A percentile compares a stretch with the other conserved stretches of the same genome.
phyloP scores from a whole-genome alignment of 2,329 filamentous ascomycete species.

The Cadophora luteo-olivacea region DNA sequence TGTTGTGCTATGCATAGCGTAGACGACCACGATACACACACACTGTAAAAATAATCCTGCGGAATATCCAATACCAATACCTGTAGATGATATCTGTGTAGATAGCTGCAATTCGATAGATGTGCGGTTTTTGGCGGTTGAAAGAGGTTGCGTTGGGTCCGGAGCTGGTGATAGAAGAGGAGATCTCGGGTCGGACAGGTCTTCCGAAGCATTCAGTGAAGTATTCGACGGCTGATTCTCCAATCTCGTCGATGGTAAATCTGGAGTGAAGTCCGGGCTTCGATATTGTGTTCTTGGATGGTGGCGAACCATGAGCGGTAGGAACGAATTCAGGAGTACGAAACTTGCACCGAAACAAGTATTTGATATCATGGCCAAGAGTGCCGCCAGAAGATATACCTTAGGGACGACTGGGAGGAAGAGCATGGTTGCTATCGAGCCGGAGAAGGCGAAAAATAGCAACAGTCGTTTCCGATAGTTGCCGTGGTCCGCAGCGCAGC shows the following conservation, averaged over 20 bases:
- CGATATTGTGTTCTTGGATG: slow-evolving; percentile 58
- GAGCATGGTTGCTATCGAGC: slow-evolving; percentile 83
- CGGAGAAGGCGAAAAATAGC: slow-evolving; percentile 82
- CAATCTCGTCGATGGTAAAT: slow-evolving; percentile 34
- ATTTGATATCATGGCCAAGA: slow-evolving; percentile 90
- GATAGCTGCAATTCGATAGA: slow-evolving; percentile 78
- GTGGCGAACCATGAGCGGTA: slow-evolving; percentile 88
- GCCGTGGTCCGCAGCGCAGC: slow-evolving; percentile 93
- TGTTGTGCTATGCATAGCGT: slow-evolving; percentile 75
- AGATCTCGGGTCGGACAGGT: slow-evolving; percentile 51
- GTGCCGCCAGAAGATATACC: slow-evolving; percentile 79
- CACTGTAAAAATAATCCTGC: slow-evolving; percentile 87
- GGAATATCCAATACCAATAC: slow-evolving; percentile 92
- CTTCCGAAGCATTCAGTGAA: slow-evolving; percentile 32
- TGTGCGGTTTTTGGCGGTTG: slow-evolving; percentile 58
- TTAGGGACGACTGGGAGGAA: slow-evolving; percentile 80
- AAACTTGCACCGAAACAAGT: slow-evolving; percentile 95
- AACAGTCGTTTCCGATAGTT: slow-evolving; percentile 89
- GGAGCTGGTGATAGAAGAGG: slow-evolving; percentile 50
- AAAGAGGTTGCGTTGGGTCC: slow-evolving; percentile 37
- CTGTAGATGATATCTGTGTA: slow-evolving; percentile 88
- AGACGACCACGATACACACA: slow-evolving; percentile 77
- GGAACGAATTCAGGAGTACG: slow-evolving; percentile 92
- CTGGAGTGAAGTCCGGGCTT: slow-evolving; percentile 37
- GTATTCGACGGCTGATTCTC: slow-evolving; percentile 32